Conservation (phyloP, 176 grass and related monocot genomes). For the Hsuehochloa calcarea region DNA sequence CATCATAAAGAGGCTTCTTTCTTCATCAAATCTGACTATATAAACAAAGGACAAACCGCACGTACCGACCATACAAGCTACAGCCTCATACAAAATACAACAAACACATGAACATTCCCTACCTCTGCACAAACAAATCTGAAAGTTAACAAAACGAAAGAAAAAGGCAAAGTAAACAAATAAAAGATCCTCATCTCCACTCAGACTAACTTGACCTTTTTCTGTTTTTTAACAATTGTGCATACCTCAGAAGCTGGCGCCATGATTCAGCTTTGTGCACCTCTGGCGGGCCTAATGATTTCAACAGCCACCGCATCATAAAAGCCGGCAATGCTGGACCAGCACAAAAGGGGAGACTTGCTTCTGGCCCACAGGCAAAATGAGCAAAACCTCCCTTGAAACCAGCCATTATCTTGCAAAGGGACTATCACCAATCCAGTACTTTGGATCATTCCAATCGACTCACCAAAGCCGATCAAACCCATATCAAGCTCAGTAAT, state of each 20-base stretch:
- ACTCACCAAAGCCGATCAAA: conserved; percentile 19
- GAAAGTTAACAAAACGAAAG: neutral
- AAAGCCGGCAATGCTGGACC: conserved; percentile 39
- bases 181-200: conserved; percentile 24
- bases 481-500: conserved; percentile 15
- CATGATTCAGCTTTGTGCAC: conserved; percentile 43
- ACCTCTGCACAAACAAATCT: conserved; percentile 10
- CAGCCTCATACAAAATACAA: conserved; percentile 6
- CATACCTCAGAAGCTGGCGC: conserved; percentile 39
- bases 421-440: conserved; percentile 29
- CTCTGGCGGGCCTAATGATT: conserved; percentile 44
- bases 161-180: neutral
- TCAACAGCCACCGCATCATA: conserved; percentile 29
- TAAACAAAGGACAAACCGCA: conserved; percentile 19
- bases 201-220: neutral
- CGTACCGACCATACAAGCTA: conserved; percentile 33
- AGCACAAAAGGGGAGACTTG: conserved; percentile 28
- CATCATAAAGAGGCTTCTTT: neutral
- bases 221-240: neutral
- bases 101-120: conserved; percentile 2
- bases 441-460: conserved; percentile 18
- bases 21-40: conserved; percentile 33
- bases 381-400: conserved; percentile 25
- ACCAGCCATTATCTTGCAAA: conserved; percentile 31
- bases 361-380: conserved; percentile 41